Evolutionary conservation across 2,329 filamentous ascomycete species (phyloP).

Genomic region (Hypoxylon rubiginosum): DNA sequence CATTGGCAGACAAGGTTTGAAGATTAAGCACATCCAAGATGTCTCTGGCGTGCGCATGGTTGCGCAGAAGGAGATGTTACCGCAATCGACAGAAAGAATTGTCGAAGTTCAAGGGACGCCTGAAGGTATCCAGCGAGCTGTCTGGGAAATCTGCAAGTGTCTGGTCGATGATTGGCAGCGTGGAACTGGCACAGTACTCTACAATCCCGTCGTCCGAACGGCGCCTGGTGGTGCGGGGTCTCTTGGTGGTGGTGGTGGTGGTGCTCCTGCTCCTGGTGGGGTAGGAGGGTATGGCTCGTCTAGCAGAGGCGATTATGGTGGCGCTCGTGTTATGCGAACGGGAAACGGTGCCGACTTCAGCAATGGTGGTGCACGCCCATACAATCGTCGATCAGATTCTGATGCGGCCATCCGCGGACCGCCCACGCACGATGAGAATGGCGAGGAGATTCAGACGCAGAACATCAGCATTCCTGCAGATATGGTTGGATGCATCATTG

Average conservation of each 20-base stretch:
- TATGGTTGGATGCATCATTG: slow-evolving; percentile 99
- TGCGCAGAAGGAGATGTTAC: slow-evolving; percentile 99
- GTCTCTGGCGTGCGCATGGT: slow-evolving; percentile 98
- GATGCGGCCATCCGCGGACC: slow-evolving; percentile 85
- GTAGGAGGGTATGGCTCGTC: slow-evolving; percentile 60
- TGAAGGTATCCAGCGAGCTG: slow-evolving; percentile 93
- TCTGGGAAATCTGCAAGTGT: slow-evolving; percentile 99
- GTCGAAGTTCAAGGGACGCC: slow-evolving; percentile 97
- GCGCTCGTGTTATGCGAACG: slow-evolving; percentile 87
- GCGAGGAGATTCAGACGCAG: slow-evolving; percentile 97
- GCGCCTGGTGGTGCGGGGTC: slow-evolving; percentile 71
- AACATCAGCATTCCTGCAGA: slow-evolving; percentile 99
- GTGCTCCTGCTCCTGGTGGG: slow-evolving; percentile 56
- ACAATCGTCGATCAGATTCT: slow-evolving; percentile 84
- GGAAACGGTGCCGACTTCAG: slow-evolving; percentile 98
- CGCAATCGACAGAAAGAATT: slow-evolving; percentile 97
- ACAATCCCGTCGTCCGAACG: slow-evolving; percentile 95
- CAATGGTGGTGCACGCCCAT: slow-evolving; percentile 77
- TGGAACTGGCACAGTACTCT: slow-evolving; percentile 95
- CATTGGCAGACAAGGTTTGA: slow-evolving; percentile 94
- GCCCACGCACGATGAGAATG: slow-evolving; percentile 92
- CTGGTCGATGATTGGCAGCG: slow-evolving; percentile 98
- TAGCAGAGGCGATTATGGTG: slow-evolving; percentile 69
- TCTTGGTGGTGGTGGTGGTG: slow-evolving; percentile 40
- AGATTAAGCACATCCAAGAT: slow-evolving; percentile 99